phyloP scores from a whole-genome alignment of 805 yeast species.

The Metschnikowia reukaufii region DNA sequence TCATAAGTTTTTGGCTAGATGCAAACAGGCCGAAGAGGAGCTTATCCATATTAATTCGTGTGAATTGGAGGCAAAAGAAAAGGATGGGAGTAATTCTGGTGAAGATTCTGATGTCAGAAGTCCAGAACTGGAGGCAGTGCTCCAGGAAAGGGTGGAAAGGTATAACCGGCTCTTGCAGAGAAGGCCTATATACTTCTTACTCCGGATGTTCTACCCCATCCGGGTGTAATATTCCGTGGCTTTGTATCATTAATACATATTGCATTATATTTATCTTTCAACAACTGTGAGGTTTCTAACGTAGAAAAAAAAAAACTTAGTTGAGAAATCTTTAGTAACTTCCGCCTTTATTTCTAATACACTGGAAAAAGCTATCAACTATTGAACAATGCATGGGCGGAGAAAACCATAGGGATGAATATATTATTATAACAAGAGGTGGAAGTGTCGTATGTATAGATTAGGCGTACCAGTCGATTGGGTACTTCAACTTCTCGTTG shows the following conservation, averaged over 20 bases:
- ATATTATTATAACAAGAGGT: too few species aligned
- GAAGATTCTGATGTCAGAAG: background rate
- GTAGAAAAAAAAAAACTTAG: too few species aligned
- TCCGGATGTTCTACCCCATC: slow-evolving; percentile 20
- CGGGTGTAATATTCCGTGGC: slow-evolving; percentile 5
- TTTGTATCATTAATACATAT: too few species aligned
- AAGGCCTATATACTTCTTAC: slow-evolving; percentile 5
- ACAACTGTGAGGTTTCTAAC: too few species aligned
- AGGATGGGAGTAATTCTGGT: background rate
- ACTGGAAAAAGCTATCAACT: too few species aligned
- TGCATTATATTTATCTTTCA: too few species aligned
- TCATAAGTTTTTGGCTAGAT: slow-evolving; percentile 13
- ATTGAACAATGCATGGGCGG: too few species aligned
- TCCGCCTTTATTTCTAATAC: too few species aligned
- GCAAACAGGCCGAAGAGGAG: slow-evolving; percentile 9
- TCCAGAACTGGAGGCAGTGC: slow-evolving; percentile 6
- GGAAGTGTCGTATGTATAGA: too few species aligned
- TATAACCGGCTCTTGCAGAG: slow-evolving; percentile 13
- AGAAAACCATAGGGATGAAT: too few species aligned
- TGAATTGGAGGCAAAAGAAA: background rate
- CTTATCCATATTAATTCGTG: background rate
- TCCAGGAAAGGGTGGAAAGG: slow-evolving; percentile 12
- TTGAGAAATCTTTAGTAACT: too few species aligned
- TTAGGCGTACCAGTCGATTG: slow-evolving; percentile 21
- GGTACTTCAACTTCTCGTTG: slow-evolving; percentile 29